Conservation (phyloP, 2,329 filamentous ascomycete genomes). For the Trichoderma oligosporum region DNA sequence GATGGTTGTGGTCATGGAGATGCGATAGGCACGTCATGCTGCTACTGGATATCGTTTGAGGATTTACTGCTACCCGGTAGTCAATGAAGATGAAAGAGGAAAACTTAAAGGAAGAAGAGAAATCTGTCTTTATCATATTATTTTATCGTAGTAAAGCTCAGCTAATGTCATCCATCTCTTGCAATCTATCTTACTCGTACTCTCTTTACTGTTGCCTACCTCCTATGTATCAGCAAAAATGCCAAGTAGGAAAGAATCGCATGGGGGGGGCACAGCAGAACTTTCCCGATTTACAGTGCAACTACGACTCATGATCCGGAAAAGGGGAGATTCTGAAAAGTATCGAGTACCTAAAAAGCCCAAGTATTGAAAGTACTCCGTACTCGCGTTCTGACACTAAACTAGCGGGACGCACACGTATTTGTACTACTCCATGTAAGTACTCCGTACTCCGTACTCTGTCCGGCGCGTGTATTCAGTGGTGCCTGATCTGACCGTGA, state of each 20-base stretch:
- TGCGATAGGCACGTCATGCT: conserved; percentile 5
- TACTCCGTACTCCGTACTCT: neutral
- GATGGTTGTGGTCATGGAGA: neutral
- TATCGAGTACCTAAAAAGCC: neutral
- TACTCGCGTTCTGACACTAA: neutral
- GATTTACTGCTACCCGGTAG: neutral
- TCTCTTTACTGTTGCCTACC: neutral
- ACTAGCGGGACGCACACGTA: neutral
- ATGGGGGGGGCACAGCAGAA: neutral
- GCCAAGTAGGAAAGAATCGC: too few relatives aligned
- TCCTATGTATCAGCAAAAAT: too few relatives aligned
- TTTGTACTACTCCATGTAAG: too few relatives aligned
- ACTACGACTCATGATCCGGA: neutral
- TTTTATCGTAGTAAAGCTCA: neutral
- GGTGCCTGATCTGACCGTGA: conserved; percentile 13
- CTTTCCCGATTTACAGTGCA: too few relatives aligned
- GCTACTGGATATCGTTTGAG: neutral
- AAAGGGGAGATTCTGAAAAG: neutral
- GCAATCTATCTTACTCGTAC: neutral
- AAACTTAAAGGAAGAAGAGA: neutral
- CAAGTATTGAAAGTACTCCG: too few relatives aligned
- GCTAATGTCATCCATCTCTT: neutral
- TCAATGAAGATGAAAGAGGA: neutral
- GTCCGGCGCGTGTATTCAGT: neutral
- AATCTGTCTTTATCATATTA: too few relatives aligned